Evolutionary conservation across 177 flowering plant species (phyloP), one percentile per base, ranked within the genome.

Genomic region (Tripterygium wilfordii): DNA sequence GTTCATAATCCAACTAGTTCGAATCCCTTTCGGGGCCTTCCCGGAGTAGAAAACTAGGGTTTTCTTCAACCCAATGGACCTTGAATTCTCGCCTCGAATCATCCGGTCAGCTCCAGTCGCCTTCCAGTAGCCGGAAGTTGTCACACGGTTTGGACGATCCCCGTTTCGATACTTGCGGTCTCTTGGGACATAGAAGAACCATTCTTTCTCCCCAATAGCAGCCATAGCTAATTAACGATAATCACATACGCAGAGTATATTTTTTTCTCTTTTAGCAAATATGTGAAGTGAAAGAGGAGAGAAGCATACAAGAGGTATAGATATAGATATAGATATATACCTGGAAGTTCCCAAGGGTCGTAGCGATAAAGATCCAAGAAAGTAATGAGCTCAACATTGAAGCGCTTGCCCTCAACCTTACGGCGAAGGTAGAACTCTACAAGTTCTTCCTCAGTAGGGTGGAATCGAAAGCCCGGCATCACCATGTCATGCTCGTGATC

Each of bases 311-410:
- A 25, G 24, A 13, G 4, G 16, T 3, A 5, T 4, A 10, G 38
- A 3, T 3, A 35, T 5, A 35, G 10, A 5, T 15, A 35, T 35
- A 5, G 14, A 6, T 30, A 30, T 12, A 30, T 68, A 91, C 98
- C 95, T 47, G 98, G 98, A 51, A 91, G 96, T 48, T 91, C 98
- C 98, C 98, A 91, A 18, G 98, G 98, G 75, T 91, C 98, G 27
- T 78, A 83, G 64, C 90, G 95, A 67, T 91, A 91, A 52, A 91
- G 95, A 67, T 91, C 96, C 24, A 91, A 81, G 42, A 77, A 85
- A 66, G 95, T 80, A 25, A 91, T 91, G 69, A 91, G 96, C 20
- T 91, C 96, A 6, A 88, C 95, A 48, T 82, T 84, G 77, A 91
- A 91, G 19, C 82, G 68, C 58, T 88, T 91, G 60, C 98, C 98